These are phyloP conservation scores for Anacardium occidentale DNA, from an alignment of 345 rosid species.

Conservation along the genomic window DNA sequence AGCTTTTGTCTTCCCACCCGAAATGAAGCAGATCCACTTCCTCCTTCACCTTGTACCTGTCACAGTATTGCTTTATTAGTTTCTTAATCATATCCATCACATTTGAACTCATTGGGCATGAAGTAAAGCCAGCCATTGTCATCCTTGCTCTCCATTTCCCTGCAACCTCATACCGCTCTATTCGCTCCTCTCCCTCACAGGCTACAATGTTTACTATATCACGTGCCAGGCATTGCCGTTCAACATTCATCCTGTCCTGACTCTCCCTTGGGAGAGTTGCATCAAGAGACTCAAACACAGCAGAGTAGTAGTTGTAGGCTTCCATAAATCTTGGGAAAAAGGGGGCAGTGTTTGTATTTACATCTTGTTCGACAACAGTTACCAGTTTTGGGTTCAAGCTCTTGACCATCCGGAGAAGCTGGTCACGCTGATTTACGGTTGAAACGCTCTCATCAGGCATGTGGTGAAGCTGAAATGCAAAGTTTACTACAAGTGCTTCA, in stretches of 20 bases:
- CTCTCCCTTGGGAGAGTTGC: constrained; percentile 85
- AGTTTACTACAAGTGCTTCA: constrained; percentile 84
- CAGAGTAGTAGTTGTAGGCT: constrained; percentile 84
- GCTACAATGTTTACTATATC: constrained; percentile 93
- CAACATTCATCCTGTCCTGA: constrained; percentile 94
- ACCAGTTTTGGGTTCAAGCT: constrained; percentile 87
- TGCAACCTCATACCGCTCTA: constrained; percentile 85
- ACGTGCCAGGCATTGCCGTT: constrained; percentile 89
- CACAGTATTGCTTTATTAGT: constrained; percentile 59
- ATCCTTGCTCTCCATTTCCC: constrained; percentile 97
- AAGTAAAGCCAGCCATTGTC: constrained; percentile 83
- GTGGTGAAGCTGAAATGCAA: constrained; percentile 96
- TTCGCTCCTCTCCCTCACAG: constrained; percentile 94
- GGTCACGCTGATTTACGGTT: constrained; percentile 81
- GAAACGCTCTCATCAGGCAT: constrained; percentile 99
- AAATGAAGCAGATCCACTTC: constrained; percentile 70
- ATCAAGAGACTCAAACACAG: constrained; percentile 91
- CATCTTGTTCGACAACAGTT: constrained; percentile 90
- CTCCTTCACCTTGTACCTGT: constrained; percentile 59
- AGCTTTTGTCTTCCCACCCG: constrained; percentile 86
- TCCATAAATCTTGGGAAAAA: constrained; percentile 76
- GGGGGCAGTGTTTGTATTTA: constrained; percentile 90
- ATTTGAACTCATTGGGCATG: constrained; percentile 56
- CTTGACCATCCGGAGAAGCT: constrained; percentile 87
- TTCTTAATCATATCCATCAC: constrained; percentile 49